Percentiles rank a stretch among this genome's conserved stretches.
phyloP scores from a whole-genome alignment of 306 rosid species.

The Vigna angularis region DNA sequence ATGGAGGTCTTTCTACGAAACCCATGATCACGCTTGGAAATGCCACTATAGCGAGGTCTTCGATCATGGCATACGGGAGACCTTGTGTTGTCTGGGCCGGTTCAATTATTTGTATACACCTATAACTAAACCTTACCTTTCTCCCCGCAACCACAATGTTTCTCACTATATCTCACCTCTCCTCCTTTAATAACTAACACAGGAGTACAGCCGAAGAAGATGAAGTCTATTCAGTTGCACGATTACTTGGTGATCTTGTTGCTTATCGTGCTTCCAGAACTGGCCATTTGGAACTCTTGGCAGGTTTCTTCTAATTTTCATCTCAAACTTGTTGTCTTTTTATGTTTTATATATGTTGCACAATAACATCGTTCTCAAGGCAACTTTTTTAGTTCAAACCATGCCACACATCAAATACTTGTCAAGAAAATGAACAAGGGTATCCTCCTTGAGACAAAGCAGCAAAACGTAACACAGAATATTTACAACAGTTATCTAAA shows the following conservation, averaged over 20 bases:
- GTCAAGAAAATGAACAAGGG: no score
- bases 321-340: not conserved
- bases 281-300: slow-evolving; percentile 89
- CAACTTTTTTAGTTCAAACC: not conserved
- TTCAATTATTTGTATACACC: slow-evolving; percentile 72
- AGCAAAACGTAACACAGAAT: no score
- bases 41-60: slow-evolving; percentile 86
- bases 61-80: slow-evolving; percentile 87
- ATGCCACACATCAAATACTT: no score
- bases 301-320: slow-evolving; percentile 65
- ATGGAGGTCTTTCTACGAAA: slow-evolving; percentile 86
- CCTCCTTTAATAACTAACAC: slow-evolving; percentile 28
- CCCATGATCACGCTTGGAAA: slow-evolving; percentile 85
- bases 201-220: slow-evolving; percentile 79
- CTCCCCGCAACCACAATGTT: not conserved
- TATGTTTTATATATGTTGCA: not conserved
- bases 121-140: slow-evolving; percentile 17
- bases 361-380: not conserved
- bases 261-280: slow-evolving; percentile 95
- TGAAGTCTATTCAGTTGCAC: slow-evolving; percentile 87
- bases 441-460: no score
- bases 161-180: slow-evolving; percentile 11
- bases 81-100: slow-evolving; percentile 91
- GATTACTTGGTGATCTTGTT: slow-evolving; percentile 84
- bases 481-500: no score